phyloP scores from a whole-genome alignment of 1,284 basidiomycete genomes.

The Puccinia hordei region DNA sequence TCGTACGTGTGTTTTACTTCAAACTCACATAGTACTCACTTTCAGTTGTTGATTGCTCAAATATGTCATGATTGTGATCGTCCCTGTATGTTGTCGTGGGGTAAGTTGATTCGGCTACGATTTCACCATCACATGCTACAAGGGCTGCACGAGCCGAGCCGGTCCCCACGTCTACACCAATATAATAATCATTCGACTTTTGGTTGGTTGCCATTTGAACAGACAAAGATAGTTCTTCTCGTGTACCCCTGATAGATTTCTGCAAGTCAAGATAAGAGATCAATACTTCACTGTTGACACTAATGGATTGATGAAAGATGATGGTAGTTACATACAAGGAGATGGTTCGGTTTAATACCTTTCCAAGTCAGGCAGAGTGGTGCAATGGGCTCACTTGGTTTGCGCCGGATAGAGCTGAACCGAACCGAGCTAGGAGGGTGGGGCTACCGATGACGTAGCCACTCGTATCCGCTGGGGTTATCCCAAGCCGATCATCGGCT shows the following conservation, averaged over 20 bases:
- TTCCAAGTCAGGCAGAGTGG: background rate
- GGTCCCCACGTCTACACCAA: conserved; percentile 66
- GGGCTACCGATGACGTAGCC: background rate
- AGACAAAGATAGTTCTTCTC: background rate
- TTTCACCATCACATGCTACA: conserved; percentile 72
- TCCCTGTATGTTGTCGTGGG: conserved; percentile 83
- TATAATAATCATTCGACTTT: conserved; percentile 36
- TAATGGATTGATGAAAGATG: too few relatives aligned
- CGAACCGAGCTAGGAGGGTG: background rate
- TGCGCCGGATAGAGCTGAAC: background rate
- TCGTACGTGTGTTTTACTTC: background rate
- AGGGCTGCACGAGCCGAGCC: conserved; percentile 89
- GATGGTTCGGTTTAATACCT: too few relatives aligned
- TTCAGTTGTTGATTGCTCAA: conserved; percentile 74
- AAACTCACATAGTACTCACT: conserved; percentile 53
- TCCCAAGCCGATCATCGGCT: background rate
- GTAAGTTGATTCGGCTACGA: conserved; percentile 76
- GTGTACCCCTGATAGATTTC: background rate
- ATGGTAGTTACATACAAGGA: too few relatives aligned
- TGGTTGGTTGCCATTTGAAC: conserved; percentile 3
- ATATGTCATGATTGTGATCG: conserved; percentile 81
- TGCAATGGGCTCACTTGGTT: background rate
- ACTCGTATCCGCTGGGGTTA: background rate
- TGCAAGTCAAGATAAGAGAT: background rate
- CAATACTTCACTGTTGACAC: too few relatives aligned